phyloP scores from a whole-genome alignment of 23 red algal species.

The Cyanidiococcus yangmingshanensis region DNA sequence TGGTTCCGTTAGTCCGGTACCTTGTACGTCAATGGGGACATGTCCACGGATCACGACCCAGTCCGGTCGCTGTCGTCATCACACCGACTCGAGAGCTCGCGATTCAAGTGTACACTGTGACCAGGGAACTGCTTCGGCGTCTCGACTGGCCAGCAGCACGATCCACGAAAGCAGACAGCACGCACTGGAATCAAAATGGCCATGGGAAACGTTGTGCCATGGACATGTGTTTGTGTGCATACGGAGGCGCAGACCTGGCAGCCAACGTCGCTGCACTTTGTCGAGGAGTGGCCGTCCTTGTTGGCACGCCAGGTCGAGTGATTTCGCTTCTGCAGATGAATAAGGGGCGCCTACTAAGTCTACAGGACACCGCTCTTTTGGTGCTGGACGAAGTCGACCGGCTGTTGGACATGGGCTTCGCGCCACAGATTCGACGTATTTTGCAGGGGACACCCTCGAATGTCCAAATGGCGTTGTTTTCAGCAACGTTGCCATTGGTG shows the following conservation, averaged over 20 bases:
- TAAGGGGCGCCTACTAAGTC: conserved; percentile 54
- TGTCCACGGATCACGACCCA: not conserved
- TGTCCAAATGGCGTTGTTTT: conserved; percentile 94
- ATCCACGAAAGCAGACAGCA: not conserved
- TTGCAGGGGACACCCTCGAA: conserved; percentile 77
- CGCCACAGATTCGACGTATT: conserved; percentile 78
- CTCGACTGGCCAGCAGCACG: not conserved
- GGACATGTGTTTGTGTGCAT: conserved; percentile 51
- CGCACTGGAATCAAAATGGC: no score
- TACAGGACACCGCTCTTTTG: conserved; percentile 69
- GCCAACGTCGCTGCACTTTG: conserved; percentile 75
- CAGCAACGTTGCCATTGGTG: conserved; percentile 79
- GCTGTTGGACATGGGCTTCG: conserved; percentile 99
- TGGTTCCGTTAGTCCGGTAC: conserved; percentile 76
- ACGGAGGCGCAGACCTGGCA: conserved; percentile 77
- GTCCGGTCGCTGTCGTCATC: conserved; percentile 71
- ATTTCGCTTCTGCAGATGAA: conserved; percentile 95
- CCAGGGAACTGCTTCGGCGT: conserved; percentile 28
- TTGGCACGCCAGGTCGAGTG: conserved; percentile 86
- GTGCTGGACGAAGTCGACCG: conserved; percentile 93
- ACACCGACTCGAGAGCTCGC: conserved; percentile 95
- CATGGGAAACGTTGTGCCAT: conserved; percentile 1
- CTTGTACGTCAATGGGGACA: conserved; percentile 38
- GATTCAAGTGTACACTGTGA: conserved; percentile 82
- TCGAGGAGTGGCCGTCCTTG: conserved; percentile 63